Conservation (phyloP, 768 basidiomycete genomes). For the Lactarius tabidus region DNA sequence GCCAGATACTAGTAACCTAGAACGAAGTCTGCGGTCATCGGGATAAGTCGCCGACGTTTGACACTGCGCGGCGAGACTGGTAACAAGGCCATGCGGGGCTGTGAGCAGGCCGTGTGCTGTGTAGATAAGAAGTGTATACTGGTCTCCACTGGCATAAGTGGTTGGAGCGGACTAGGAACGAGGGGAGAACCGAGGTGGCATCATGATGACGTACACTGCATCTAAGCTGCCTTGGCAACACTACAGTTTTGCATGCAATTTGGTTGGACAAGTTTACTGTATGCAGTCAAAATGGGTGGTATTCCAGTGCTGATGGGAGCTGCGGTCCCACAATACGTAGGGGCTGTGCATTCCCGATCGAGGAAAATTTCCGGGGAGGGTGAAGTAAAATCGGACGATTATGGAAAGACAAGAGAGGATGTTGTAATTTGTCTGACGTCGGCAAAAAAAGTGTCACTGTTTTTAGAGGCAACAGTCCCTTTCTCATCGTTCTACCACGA, state of each 20-base stretch:
- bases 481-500: conserved; percentile 4
- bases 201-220: neutral
- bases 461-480: neutral
- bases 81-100: neutral
- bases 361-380: neutral
- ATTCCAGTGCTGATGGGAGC: neutral
- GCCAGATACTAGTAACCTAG: too few relatives aligned
- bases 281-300: neutral
- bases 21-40: neutral
- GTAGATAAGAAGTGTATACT: neutral
- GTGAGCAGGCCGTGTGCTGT: neutral
- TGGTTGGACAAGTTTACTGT: neutral
- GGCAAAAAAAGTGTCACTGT: neutral
- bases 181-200: neutral
- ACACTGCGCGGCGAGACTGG: neutral
- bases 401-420: neutral
- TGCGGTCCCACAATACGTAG: neutral
- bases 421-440: conserved; percentile 11
- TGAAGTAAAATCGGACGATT: neutral
- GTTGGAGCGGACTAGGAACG: neutral
- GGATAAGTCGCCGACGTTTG: neutral
- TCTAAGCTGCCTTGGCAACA: neutral
- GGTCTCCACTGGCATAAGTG: neutral
- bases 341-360: neutral
- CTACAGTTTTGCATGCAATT: neutral